phyloP scores from a whole-genome alignment of 31 red algal species.

The Bonnemaisonia californica region DNA sequence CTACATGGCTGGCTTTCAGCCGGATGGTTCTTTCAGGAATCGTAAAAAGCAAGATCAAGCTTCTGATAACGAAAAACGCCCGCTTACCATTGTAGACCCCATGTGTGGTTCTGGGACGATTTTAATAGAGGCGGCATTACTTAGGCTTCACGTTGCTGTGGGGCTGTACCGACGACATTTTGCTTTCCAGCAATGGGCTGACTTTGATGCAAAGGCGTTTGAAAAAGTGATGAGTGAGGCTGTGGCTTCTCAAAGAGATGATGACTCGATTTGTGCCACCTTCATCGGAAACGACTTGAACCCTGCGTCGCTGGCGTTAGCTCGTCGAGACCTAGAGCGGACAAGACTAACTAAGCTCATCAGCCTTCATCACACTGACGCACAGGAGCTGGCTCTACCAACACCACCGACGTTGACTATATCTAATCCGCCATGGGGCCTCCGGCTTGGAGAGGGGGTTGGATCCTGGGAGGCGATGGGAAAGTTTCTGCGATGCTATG shows the following conservation, averaged over 20 bases:
- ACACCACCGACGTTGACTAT: constrained; percentile 1
- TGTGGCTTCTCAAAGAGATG: background rate
- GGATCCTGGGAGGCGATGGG: constrained; percentile 20
- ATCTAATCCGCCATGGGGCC: constrained; percentile 52
- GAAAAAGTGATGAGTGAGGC: constrained; percentile 1
- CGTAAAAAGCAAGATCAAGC: background rate
- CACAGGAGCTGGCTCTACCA: background rate
- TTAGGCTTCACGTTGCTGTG: constrained; percentile 21
- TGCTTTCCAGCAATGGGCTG: constrained; percentile 40
- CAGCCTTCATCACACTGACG: background rate
- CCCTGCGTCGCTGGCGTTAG: constrained; percentile 5
- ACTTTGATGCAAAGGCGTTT: background rate
- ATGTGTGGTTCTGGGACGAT: constrained; percentile 69
- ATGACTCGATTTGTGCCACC: background rate
- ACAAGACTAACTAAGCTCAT: constrained; percentile 10
- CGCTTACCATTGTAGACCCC: constrained; percentile 42
- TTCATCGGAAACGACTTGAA: constrained; percentile 27
- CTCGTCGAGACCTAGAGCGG: background rate
- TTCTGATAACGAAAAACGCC: background rate
- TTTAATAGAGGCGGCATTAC: constrained; percentile 44
- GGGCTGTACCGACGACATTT: constrained; percentile 36
- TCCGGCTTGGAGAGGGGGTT: constrained; percentile 30
- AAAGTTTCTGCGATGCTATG: constrained; percentile 33
- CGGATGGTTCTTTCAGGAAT: constrained; percentile 2
- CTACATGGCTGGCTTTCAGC: constrained; percentile 19